Evolutionary conservation across 2,329 filamentous ascomycete species (phyloP).

Genomic region (Acrocalymma vagum): DNA sequence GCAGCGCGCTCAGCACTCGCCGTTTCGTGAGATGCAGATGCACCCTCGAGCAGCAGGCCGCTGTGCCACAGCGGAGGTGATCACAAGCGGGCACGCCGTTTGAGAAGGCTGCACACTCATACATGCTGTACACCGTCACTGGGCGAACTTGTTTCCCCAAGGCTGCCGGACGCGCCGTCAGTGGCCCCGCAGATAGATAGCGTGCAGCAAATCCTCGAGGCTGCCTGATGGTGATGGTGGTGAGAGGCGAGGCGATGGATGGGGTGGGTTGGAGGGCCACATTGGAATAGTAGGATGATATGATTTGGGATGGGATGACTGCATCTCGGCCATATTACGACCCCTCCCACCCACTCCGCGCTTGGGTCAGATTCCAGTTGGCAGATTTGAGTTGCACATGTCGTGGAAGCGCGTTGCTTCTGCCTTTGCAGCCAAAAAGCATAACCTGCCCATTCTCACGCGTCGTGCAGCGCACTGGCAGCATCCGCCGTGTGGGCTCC

Average conservation of each 20-base stretch:
- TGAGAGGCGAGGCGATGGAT: constrained; percentile 1
- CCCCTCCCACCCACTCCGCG: constrained; percentile 13
- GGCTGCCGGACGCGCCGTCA: constrained; percentile 30
- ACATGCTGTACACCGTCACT: too few species aligned
- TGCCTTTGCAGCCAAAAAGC: constrained; percentile 18
- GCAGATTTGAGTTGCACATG: too few species aligned
- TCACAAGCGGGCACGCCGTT: constrained; percentile 25
- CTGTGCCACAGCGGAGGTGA: constrained; percentile 36
- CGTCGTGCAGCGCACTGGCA: constrained; percentile 23
- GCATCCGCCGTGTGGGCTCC: too few species aligned
- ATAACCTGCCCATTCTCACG: constrained; percentile 20
- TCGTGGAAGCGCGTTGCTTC: constrained; percentile 21
- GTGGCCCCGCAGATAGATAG: constrained; percentile 21
- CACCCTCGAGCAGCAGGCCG: constrained; percentile 29
- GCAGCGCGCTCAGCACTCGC: constrained; percentile 17
- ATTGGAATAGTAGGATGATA: constrained; percentile 5
- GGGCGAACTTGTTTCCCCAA: constrained; percentile 16
- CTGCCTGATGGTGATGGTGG: constrained; percentile 10
- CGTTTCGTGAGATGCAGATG: constrained; percentile 34
- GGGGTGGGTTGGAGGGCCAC: constrained; percentile 10
- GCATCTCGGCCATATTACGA: constrained; percentile 19
- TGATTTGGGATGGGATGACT: constrained; percentile 20
- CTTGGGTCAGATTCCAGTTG: constrained; percentile 10
- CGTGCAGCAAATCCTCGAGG: constrained; percentile 21
- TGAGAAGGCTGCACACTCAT: too few species aligned